These are phyloP conservation scores for Mediolabrus comicus DNA, from an alignment of 108 stramenopile species.

Conservation along the genomic window DNA sequence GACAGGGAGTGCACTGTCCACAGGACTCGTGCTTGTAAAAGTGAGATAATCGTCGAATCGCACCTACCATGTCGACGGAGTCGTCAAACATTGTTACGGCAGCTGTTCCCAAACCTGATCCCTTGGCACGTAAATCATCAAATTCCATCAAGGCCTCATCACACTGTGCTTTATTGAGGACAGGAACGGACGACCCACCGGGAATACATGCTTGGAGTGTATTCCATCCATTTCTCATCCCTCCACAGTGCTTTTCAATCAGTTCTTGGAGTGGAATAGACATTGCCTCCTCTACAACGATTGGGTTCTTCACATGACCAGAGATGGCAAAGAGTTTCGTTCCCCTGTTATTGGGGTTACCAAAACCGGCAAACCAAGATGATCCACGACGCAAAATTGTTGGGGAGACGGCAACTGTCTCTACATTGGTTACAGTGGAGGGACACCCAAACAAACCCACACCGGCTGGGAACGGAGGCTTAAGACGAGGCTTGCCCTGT, in stretches of 20 bases:
- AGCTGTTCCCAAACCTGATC: conserved; percentile 97
- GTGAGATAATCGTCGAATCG: conserved; percentile 98
- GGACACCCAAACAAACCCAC: conserved; percentile 99
- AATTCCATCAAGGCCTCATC: conserved; percentile 99
- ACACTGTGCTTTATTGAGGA: conserved; percentile 93
- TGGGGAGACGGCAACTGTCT: conserved; percentile 97
- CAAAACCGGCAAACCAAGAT: conserved; percentile 96
- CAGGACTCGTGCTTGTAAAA: conserved; percentile 99
- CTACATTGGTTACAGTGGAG: conserved; percentile 99
- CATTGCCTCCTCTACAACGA: conserved; percentile 99
- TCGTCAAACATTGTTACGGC: conserved; percentile 99
- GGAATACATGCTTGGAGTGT: conserved; percentile 99
- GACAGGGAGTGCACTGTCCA: conserved; percentile 99
- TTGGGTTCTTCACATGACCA: conserved; percentile 99
- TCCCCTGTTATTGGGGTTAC: conserved; percentile 96
- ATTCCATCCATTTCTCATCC: conserved; percentile 99
- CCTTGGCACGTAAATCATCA: conserved; percentile 93
- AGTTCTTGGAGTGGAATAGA: conserved; percentile 96
- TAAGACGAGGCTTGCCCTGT: conserved; percentile 96
- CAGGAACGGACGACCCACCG: conserved; percentile 98
- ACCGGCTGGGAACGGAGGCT: conserved; percentile 99
- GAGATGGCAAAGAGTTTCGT: conserved; percentile 99
- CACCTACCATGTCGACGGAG: conserved; percentile 98
- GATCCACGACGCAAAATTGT: conserved; percentile 98
- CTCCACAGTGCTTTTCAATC: conserved; percentile 99